Percentiles rank a stretch among this genome's conserved stretches.
Conservation (phyloP, 345 rosid species). For the Alliaria petiolata region DNA sequence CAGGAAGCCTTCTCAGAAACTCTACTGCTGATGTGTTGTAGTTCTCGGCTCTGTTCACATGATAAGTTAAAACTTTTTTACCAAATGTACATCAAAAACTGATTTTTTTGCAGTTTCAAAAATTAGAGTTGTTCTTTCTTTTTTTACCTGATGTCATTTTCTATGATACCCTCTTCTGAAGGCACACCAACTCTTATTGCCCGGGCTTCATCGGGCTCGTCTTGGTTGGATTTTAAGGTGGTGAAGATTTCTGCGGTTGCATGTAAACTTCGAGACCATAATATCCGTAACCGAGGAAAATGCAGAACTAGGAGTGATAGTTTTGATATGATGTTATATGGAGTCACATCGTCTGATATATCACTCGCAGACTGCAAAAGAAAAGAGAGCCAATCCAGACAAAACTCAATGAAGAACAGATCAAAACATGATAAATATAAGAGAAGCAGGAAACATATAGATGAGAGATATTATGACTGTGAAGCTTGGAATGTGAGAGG, state of each 20-base stretch:
- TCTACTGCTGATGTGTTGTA: conserved; percentile 91
- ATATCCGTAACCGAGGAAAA: conserved; percentile 82
- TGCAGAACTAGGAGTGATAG: conserved; percentile 83
- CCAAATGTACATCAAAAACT: neutral
- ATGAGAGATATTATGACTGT: neutral
- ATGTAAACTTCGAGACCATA: conserved; percentile 97
- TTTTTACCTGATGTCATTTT: conserved; percentile 78
- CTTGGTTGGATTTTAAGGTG: conserved; percentile 84
- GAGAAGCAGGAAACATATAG: neutral
- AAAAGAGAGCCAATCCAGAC: neutral
- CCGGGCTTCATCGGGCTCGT: conserved; percentile 80
- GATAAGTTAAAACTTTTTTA: too few species aligned
- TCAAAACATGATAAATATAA: neutral
- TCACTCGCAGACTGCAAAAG: conserved; percentile 82
- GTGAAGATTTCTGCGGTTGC: conserved; percentile 95
- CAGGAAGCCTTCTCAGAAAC: conserved; percentile 90
- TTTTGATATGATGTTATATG: conserved; percentile 85
- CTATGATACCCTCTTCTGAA: conserved; percentile 85
- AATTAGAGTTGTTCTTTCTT: neutral
- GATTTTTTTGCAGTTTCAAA: neutral
- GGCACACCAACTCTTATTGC: conserved; percentile 94
- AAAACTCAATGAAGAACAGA: neutral
- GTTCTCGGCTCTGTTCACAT: conserved; percentile 76
- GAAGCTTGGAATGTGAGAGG: neutral
- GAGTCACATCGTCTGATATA: conserved; percentile 95